Conservation (phyloP, 164 flowering plant species). For the Berberis vulgaris region DNA sequence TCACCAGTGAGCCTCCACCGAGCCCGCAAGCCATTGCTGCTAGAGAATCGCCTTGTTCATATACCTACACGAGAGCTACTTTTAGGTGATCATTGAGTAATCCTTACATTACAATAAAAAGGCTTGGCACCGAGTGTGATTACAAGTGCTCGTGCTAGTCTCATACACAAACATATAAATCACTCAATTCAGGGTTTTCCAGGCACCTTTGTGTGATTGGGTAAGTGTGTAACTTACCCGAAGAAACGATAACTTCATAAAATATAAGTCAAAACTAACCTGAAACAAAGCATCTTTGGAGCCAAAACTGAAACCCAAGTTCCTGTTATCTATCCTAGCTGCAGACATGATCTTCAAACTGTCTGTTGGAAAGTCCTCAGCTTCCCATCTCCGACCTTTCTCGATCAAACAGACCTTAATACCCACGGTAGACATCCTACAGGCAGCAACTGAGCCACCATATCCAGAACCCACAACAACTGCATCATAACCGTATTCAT, state of each 20-base stretch:
- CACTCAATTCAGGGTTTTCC: no score
- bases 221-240: background rate
- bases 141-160: background rate
- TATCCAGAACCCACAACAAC: constrained; percentile 57
- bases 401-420: constrained; percentile 48
- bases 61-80: constrained; percentile 20
- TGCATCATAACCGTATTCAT: constrained; percentile 35
- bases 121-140: background rate
- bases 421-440: constrained; percentile 46
- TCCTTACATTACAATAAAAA: background rate
- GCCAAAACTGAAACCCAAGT: constrained; percentile 37
- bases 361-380: constrained; percentile 40
- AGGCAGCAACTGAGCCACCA: constrained; percentile 61
- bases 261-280: constrained; percentile 18
- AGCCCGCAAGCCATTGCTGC: constrained; percentile 45
- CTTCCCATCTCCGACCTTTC: constrained; percentile 54
- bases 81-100: background rate
- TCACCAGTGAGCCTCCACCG: constrained; percentile 55
- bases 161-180: no score
- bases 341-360: constrained; percentile 30
- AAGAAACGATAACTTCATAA: background rate
- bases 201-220: background rate
- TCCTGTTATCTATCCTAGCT: constrained; percentile 25
- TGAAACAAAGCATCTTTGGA: constrained; percentile 49
- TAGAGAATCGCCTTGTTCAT: constrained; percentile 37